Percentiles rank a stretch among this genome's conserved stretches.
Evolutionary conservation across 2,329 filamentous ascomycete species (phyloP).

Genomic region (Parasarocladium wereldwijsianum): DNA sequence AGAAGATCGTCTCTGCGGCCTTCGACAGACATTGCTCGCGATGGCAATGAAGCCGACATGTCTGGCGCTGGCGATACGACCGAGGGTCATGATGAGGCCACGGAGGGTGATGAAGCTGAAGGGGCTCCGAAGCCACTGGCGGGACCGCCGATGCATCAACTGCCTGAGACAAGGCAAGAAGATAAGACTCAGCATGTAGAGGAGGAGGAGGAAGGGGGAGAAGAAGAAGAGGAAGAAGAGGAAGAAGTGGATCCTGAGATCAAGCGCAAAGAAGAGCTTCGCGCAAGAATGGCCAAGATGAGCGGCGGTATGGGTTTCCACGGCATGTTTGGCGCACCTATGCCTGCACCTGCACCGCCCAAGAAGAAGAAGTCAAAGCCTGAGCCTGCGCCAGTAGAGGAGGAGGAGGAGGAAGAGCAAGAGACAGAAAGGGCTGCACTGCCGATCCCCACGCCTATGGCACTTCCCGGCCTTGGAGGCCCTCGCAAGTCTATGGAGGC

Average conservation of each 20-base stretch:
- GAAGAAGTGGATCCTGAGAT: slow-evolving; percentile 82
- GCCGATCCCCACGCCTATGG: slow-evolving; percentile 45
- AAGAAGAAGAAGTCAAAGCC: slow-evolving; percentile 43
- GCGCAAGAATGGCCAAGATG: slow-evolving; percentile 96
- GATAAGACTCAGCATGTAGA: slow-evolving; percentile 63
- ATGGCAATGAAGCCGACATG: slow-evolving; percentile 52
- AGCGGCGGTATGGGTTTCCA: slow-evolving; percentile 95
- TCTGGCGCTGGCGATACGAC: slow-evolving; percentile 50
- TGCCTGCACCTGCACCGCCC: slow-evolving; percentile 39
- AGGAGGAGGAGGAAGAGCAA: slow-evolving; percentile 27
- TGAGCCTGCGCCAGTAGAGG: slow-evolving; percentile 25
- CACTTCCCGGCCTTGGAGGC: slow-evolving; percentile 58
- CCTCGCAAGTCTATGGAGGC: slow-evolving; percentile 30
- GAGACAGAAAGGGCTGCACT: slow-evolving; percentile 29
- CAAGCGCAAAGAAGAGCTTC: slow-evolving; percentile 70
- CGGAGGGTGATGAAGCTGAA: slow-evolving; percentile 63
- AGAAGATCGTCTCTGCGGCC: slow-evolving; percentile 37
- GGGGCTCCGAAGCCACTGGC: slow-evolving; percentile 29
- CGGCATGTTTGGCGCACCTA: slow-evolving; percentile 72
- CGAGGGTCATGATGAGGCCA: slow-evolving; percentile 44
- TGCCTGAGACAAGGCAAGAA: slow-evolving; percentile 33
- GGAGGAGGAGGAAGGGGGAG: slow-evolving; percentile 35
- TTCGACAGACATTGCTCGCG: slow-evolving; percentile 28
- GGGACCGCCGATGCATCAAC: slow-evolving; percentile 20
- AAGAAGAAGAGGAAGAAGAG: slow-evolving; percentile 60